Percentiles rank a stretch among this genome's conserved stretches.
Evolutionary conservation across 441 rosid genomes (phyloP).

Genomic region (Biscutella auriculata): DNA sequence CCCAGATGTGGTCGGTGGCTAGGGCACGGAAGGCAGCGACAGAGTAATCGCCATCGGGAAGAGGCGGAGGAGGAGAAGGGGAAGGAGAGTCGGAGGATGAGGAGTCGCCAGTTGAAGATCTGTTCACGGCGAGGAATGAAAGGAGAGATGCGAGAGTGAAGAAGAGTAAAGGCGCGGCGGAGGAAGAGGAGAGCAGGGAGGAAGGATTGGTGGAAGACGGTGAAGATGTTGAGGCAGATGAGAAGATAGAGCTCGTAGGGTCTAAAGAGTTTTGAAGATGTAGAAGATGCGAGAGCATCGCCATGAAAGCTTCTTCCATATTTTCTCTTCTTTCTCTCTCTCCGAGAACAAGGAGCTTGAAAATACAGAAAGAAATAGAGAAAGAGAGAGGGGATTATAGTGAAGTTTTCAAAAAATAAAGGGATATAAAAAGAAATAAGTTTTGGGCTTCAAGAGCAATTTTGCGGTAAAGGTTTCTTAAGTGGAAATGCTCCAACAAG

Average conservation of each 20-base stretch:
- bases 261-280: conserved; percentile 78
- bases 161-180: conserved; percentile 53
- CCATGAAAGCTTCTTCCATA: conserved; percentile 53
- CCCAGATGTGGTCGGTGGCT: conserved; percentile 79
- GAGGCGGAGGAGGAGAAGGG: conserved; percentile 26
- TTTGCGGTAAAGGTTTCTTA: not conserved
- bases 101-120: conserved; percentile 17
- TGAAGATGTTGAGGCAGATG: conserved; percentile 36
- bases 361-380: not conserved
- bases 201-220: conserved; percentile 35
- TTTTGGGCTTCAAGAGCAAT: not conserved
- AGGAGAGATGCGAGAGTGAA: conserved; percentile 70
- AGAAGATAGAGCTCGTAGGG: conserved; percentile 50
- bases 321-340: not conserved
- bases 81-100: conserved; percentile 25
- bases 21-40: conserved; percentile 80
- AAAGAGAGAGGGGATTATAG: not conserved
- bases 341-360: not conserved
- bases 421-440: not conserved
- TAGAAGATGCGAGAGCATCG: conserved; percentile 60
- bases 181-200: conserved; percentile 41
- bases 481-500: conserved; percentile 5
- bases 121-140: conserved; percentile 56
- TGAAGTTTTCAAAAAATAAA: not conserved
- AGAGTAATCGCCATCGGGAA: conserved; percentile 44